Conservation (phyloP, 2,329 filamentous ascomycete species). For the Chaetomiaceae sp. region DNA sequence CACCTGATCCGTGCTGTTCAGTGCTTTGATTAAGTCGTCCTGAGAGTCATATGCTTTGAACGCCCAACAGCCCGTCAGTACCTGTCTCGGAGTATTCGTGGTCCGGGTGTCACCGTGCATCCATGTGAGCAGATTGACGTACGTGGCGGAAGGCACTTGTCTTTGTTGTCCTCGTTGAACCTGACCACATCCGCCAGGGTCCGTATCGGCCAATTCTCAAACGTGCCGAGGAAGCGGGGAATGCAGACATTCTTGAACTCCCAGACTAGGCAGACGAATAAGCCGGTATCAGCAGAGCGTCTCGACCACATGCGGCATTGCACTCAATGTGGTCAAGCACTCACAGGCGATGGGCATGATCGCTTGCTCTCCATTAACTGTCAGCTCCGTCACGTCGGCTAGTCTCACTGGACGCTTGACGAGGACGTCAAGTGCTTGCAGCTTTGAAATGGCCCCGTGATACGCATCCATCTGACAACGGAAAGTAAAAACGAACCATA, state of each 20-base stretch:
- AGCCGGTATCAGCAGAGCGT: background rate
- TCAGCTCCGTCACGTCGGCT: background rate
- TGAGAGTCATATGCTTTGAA: background rate
- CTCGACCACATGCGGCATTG: background rate
- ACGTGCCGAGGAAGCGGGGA: background rate
- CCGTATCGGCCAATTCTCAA: background rate
- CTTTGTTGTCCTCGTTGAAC: background rate
- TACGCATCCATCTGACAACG: background rate
- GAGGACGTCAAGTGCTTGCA: background rate
- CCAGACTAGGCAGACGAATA: background rate
- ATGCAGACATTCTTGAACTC: conserved; percentile 1
- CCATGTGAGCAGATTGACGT: too few relatives aligned
- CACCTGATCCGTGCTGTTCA: background rate
- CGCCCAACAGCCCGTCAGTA: too few relatives aligned
- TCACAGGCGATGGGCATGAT: background rate
- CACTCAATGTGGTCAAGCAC: background rate
- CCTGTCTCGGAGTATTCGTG: too few relatives aligned
- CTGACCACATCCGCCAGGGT: background rate
- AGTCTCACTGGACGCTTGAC: background rate
- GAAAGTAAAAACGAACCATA: too few relatives aligned
- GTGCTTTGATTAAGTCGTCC: conserved; percentile 1
- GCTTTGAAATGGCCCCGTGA: background rate
- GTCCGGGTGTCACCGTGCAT: too few relatives aligned
- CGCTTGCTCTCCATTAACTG: background rate
- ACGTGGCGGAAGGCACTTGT: background rate